A percentile compares a stretch with the other conserved stretches of the same genome.
These are phyloP conservation scores for Saccharomycopsis crataegensis DNA, from an alignment of 1,139 yeast genomes.

Conservation along the genomic window DNA sequence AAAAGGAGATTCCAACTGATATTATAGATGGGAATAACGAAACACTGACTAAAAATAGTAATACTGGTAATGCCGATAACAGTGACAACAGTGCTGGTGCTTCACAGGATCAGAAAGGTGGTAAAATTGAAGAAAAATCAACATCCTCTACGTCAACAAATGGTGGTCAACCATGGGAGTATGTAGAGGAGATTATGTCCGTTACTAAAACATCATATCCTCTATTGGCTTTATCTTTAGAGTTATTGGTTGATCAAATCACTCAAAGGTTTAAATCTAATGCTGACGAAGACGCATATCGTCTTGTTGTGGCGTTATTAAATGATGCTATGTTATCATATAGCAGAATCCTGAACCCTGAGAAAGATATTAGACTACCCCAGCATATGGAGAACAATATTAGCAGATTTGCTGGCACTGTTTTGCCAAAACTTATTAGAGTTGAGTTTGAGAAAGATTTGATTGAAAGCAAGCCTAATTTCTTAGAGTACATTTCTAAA, in stretches of 20 bases:
- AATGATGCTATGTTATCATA: slow-evolving; percentile 90
- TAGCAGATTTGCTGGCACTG: slow-evolving; percentile 86
- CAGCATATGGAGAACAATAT: slow-evolving; percentile 88
- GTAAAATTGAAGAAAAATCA: background rate
- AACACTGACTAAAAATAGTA: background rate
- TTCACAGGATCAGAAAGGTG: background rate
- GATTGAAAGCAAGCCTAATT: slow-evolving; percentile 78
- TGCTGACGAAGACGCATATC: slow-evolving; percentile 93
- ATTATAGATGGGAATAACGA: background rate
- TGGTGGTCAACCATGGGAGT: slow-evolving; percentile 75
- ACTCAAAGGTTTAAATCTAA: slow-evolving; percentile 90
- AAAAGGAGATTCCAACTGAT: background rate
- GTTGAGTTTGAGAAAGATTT: slow-evolving; percentile 91
- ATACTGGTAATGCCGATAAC: background rate
- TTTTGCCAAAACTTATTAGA: slow-evolving; percentile 81
- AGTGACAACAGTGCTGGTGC: background rate
- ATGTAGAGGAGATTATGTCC: slow-evolving; percentile 92
- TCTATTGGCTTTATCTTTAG: slow-evolving; percentile 81
- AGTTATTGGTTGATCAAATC: slow-evolving; percentile 91
- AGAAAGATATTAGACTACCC: slow-evolving; percentile 74
- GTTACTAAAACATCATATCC: slow-evolving; percentile 96
- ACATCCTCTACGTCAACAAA: slow-evolving; percentile 21
- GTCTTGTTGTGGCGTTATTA: slow-evolving; percentile 83
- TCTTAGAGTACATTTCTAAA: slow-evolving; percentile 78
- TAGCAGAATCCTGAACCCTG: slow-evolving; percentile 77